These are phyloP conservation scores for Cladophialophora chaetospira DNA, from an alignment of 2,329 filamentous ascomycete genomes.

Conservation along the genomic window DNA sequence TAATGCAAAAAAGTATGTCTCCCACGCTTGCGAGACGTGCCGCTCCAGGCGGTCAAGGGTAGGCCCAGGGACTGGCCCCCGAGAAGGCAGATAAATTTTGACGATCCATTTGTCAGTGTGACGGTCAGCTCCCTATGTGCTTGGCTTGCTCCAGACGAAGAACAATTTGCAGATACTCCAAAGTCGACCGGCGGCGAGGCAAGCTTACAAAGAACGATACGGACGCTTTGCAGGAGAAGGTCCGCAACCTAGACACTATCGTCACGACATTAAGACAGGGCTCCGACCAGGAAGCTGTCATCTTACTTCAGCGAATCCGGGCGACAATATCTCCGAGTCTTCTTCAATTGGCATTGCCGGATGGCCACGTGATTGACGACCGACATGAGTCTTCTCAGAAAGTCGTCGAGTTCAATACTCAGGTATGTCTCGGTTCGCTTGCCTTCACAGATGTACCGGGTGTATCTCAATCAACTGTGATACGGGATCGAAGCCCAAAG, in stretches of 20 bases:
- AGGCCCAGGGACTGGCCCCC: neutral
- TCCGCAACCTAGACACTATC: conserved; percentile 2
- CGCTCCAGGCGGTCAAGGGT: conserved; percentile 8
- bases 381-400: neutral
- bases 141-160: conserved; percentile 2
- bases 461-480: neutral
- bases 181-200: conserved; percentile 8
- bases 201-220: conserved; percentile 3
- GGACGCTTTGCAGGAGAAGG: conserved; percentile 4
- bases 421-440: neutral
- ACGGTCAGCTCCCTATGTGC: conserved; percentile 7
- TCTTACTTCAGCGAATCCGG: conserved; percentile 7
- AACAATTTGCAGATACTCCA: conserved; percentile 5
- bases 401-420: neutral
- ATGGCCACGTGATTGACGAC: neutral
- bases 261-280: neutral
- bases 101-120: neutral
- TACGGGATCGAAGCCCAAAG: neutral
- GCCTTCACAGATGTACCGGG: neutral
- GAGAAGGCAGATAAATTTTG: conserved; percentile 1
- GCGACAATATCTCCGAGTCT: neutral
- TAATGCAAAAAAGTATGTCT: conserved; percentile 2
- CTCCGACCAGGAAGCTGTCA: conserved; percentile 4
- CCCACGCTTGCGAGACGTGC: conserved; percentile 8
- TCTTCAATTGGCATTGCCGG: neutral